Evolutionary conservation across 768 basidiomycete genomes (phyloP), one percentile per base, ranked within the genome.

Genomic region (Rhizopogon rudus): DNA sequence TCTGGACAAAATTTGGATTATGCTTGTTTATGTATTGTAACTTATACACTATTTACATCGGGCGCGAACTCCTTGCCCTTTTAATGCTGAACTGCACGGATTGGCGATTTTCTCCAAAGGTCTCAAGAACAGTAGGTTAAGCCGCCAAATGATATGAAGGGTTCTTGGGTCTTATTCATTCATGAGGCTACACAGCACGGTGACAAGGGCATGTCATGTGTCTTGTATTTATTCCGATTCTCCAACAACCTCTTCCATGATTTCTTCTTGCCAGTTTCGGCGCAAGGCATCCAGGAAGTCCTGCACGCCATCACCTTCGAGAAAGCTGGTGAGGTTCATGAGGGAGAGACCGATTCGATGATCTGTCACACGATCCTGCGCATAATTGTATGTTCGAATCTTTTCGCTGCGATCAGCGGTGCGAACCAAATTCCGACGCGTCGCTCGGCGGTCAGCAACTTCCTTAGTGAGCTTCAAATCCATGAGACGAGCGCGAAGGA

Each of bases 381-480:
- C 82, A 68, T 87, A 95, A 63, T 97, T 98, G 71, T 98, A 98
- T 4, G 97, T 98, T 57, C 97, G 76, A 55, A 98, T 89, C 68
- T 98, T 98, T 65, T 98, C 94, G 61, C 91, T 92, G 20, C 97
- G 76, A 65, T 95, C 93, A 2, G 86, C 86, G 0, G 87, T 84
- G 42, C 83, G 82, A 8, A 98, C 86, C 3, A 98, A 84, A 57
- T 74, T 85, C 35, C 83, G 77, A 12, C 93, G 78, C 3, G 80
- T 79, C 0, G 82, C 82, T 17, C 93, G 84, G 6, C 86, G 82
- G 54, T 83, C 80, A 5, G 82, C 81, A 43, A 87, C 80, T 3
- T 95, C 89, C 40, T 78, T 79, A 1, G 74, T 79, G 17, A 97
- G 73, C 64, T 88, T 91, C 25, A 79, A 75, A 63, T 94, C 93